Evolutionary conservation across 495 filamentous ascomycete species (phyloP), one percentile per base, ranked within the genome.

Genomic region (Geoglossum glabrum): DNA sequence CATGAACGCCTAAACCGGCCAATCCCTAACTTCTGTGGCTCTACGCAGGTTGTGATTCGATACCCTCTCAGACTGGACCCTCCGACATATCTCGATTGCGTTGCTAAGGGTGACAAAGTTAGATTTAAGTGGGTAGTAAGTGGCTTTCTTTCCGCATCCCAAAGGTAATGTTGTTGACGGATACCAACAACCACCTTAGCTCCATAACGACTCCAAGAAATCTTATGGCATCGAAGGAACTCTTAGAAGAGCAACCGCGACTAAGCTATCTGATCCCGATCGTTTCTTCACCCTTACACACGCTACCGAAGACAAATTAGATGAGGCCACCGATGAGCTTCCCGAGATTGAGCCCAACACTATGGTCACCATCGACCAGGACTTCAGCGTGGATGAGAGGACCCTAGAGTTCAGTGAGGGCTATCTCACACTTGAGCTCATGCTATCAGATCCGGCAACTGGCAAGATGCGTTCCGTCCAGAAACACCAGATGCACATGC

Each of bases 151-250:
- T 25, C 52, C 38, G 13, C 31, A 21, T 55, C n/a, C n/a, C n/a
- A n/a, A n/a, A n/a, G n/a, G n/a, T n/a, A n/a, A n/a, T n/a, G n/a
- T n/a, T n/a, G n/a, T n/a, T n/a, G n/a, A n/a, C n/a, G n/a, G n/a
- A n/a, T n/a, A n/a, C n/a, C n/a, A n/a, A n/a, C n/a, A 46, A 8
- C n/a, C 6, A 26, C 17, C 21, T 45, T 57, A 57, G 56, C 36
- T 62, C 19, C 34, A 59, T 45, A 62, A 62, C 27, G 51, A 56
- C 40, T 59, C 57, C 28, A 59, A 40, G 23, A 62, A 62, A 56
- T 8, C 50, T 0, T 62, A 62, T 30, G 60, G 60, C 3, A 57
- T 17, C 7, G 17, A 17, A 6, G 36, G 36, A 3, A 15, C 3
- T 3, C 13, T 40, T 7, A 7, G 15, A 15, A 6, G 36, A 3